phyloP scores from a whole-genome alignment of 192 early-diverging fungal genomes.

The Chytriomyces confervae region DNA sequence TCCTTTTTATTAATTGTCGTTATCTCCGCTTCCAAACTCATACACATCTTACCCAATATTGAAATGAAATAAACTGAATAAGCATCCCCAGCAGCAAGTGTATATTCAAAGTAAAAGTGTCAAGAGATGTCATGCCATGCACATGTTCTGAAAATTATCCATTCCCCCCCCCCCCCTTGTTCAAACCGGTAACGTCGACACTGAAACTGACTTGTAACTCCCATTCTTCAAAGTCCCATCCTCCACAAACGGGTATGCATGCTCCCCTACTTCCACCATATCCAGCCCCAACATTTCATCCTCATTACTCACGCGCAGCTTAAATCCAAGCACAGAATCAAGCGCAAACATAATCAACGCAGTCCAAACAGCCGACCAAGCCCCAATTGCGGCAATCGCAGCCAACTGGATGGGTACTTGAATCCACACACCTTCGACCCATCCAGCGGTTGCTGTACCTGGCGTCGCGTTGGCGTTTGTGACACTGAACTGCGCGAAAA shows the following conservation, averaged over 20 bases:
- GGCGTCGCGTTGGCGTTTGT: slow-evolving; percentile 64
- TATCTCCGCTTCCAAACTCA: too few relatives aligned
- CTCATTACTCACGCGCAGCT: slow-evolving; percentile 58
- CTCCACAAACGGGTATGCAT: slow-evolving; percentile 48
- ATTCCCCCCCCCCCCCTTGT: too few relatives aligned
- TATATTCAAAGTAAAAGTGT: too few relatives aligned
- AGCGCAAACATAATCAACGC: slow-evolving; percentile 72
- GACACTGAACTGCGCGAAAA: slow-evolving; percentile 85
- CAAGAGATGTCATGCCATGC: too few relatives aligned
- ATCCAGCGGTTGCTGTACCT: slow-evolving; percentile 67
- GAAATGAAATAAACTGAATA: too few relatives aligned
- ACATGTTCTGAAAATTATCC: too few relatives aligned
- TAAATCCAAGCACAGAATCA: slow-evolving; percentile 74
- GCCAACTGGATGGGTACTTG: slow-evolving; percentile 78
- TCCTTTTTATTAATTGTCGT: too few relatives aligned
- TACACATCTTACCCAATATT: too few relatives aligned
- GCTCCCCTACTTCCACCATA: slow-evolving; percentile 82
- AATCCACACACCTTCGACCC: slow-evolving; percentile 78
- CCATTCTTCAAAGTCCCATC: neutral
- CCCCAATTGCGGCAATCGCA: slow-evolving; percentile 68
- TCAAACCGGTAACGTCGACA: too few relatives aligned
- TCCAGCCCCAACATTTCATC: slow-evolving; percentile 80
- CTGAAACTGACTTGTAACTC: neutral
- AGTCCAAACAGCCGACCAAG: slow-evolving; percentile 79
- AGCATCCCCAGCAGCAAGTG: too few relatives aligned